These are phyloP conservation scores for Cladosporium cucumerinum DNA, from an alignment of 2,329 filamentous ascomycete genomes.

Conservation along the genomic window DNA sequence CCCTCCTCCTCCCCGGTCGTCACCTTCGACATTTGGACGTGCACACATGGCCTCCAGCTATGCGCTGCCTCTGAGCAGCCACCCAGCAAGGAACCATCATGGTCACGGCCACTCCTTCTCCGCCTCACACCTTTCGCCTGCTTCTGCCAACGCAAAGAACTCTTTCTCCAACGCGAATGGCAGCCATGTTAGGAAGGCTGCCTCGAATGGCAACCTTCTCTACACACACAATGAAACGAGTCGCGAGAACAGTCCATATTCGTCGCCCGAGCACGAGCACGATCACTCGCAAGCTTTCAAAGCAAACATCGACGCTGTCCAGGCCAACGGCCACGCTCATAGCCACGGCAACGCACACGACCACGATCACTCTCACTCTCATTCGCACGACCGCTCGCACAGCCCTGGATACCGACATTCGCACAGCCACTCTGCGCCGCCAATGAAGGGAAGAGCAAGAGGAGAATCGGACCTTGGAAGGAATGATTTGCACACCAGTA, in stretches of 20 bases:
- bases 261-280: conserved; percentile 23
- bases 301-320: conserved; percentile 24
- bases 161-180: conserved; percentile 19
- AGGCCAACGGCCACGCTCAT: conserved; percentile 21
- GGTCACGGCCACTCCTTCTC: conserved; percentile 30
- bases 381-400: conserved; percentile 24
- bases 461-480: conserved; percentile 47
- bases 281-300: conserved; percentile 21
- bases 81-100: conserved; percentile 28
- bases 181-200: conserved; percentile 22
- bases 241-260: conserved; percentile 28
- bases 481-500: conserved; percentile 23
- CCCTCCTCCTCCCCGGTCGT: neutral
- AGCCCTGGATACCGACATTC: conserved; percentile 19
- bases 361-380: conserved; percentile 13
- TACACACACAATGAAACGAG: conserved; percentile 31
- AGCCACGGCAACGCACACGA: conserved; percentile 18
- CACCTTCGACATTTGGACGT: neutral
- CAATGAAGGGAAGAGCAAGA: conserved; percentile 39
- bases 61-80: conserved; percentile 38
- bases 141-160: conserved; percentile 19
- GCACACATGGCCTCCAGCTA: conserved; percentile 45
- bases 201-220: conserved; percentile 24
- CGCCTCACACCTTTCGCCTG: conserved; percentile 19
- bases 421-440: conserved; percentile 25